Conservation (phyloP, 2,329 filamentous ascomycete species). For the Malbranchea cinnamomea region DNA sequence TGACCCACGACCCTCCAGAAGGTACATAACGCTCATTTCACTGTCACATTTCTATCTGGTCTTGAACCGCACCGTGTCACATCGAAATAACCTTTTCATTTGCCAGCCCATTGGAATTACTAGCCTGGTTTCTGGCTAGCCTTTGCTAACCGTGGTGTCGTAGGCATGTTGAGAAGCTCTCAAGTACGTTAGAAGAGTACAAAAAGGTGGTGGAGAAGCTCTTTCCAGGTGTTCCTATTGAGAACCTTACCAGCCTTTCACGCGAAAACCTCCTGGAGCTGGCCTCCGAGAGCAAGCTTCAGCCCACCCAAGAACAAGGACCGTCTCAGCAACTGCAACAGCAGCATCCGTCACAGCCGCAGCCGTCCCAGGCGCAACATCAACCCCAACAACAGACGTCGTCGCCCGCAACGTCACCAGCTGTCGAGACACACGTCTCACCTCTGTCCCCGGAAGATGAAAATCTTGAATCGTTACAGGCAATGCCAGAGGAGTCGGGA, state of each 20-base stretch:
- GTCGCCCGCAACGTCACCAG: slow-evolving; percentile 34
- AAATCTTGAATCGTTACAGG: slow-evolving; percentile 48
- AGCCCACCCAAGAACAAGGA: no score
- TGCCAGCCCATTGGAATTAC: not conserved
- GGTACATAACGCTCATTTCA: slow-evolving; percentile 36
- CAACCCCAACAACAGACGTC: slow-evolving; percentile 18
- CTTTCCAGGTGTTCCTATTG: slow-evolving; percentile 44
- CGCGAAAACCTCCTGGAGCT: slow-evolving; percentile 46
- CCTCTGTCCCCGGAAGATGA: slow-evolving; percentile 34
- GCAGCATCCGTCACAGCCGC: slow-evolving; percentile 23
- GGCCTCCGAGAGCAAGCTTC: slow-evolving; percentile 33
- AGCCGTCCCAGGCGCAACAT: slow-evolving; percentile 33
- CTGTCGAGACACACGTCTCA: slow-evolving; percentile 27
- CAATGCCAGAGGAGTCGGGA: slow-evolving; percentile 51
- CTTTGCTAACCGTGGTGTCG: no score
- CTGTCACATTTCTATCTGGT: slow-evolving; percentile 10
- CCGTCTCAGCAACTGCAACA: no score
- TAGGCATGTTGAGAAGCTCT: slow-evolving; percentile 40
- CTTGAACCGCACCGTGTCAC: slow-evolving; percentile 1
- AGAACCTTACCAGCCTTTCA: slow-evolving; percentile 37
- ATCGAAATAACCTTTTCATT: not conserved
- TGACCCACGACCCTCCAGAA: slow-evolving; percentile 65
- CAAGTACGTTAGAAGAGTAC: slow-evolving; percentile 52
- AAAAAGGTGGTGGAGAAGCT: slow-evolving; percentile 46
- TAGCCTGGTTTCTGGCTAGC: no score